Base-by-base conservation (phyloP, 2,329 filamentous ascomycete genomes). In the Exophiala alcalophila region DNA sequence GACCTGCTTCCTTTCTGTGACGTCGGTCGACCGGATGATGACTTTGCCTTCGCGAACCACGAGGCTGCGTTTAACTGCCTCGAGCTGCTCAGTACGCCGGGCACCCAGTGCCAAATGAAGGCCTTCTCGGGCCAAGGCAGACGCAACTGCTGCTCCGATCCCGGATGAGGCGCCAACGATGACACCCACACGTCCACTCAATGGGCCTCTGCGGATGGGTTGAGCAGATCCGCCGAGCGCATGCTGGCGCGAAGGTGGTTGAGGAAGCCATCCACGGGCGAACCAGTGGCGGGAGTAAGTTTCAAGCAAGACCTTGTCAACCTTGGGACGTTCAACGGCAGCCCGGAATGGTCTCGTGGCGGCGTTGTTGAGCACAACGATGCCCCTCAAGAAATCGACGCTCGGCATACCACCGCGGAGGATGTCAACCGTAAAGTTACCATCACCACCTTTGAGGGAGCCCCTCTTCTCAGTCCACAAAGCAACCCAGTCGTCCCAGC, bases 201-300 rank as follows among this genome's bases (percentile, higher is more conserved):
- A 56, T 2, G 81, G 78, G 1, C 83, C 81, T 46, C 67, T 67
- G 31, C 67, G 62, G 34, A 71, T 68, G 19, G 66, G 64, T 34
- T 68, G 66, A 3, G 63, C 64, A 14, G 67, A 59, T 5, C 69
- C 69, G 21, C 69, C 69, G 2, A 68, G 62, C 34, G 70, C 67
- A 32, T 68, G 61, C 9, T 70, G 68, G 4, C 71, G 72, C 3
- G 68, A 67, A 3, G 85, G 84, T 12, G 82, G 73, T 2, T 69
- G 71, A 4, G 78, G 72, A 4, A 91, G 71, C 86, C 86, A 91
- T 30, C 86, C 86, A 61, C 86, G 71, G 12, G 84, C 83, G 59
- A 83, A 90, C 73, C 86, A 91, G 61, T 90, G 83, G 11, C 86
- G 82, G 15, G 83, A 78, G 59, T 91, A 91, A 0, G 81, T 90